A percentile compares a stretch with the other conserved stretches of the same genome.
Conservation (phyloP, 371 early-diverging fungal species). For the Rhizopus arrhizus region DNA sequence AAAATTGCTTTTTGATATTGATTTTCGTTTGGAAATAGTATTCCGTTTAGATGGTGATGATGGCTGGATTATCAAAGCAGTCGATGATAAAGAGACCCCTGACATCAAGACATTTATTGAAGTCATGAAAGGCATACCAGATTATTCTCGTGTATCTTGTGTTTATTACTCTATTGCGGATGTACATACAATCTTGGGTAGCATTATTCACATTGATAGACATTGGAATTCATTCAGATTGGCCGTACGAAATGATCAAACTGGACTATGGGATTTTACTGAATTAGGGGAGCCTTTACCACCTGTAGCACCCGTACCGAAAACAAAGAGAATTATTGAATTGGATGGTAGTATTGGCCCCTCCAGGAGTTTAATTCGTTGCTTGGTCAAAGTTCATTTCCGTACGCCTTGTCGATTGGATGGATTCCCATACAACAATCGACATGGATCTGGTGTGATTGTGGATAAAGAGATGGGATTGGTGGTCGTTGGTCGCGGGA, state of each 20-base stretch:
- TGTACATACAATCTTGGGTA: slow-evolving; percentile 72
- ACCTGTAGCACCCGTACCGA: slow-evolving; percentile 58
- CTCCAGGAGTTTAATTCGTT: slow-evolving; percentile 61
- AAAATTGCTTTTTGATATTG: neutral
- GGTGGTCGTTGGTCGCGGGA: slow-evolving; percentile 70
- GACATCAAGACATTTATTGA: slow-evolving; percentile 75
- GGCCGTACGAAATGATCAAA: slow-evolving; percentile 75
- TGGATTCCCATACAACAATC: slow-evolving; percentile 67
- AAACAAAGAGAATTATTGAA: slow-evolving; percentile 58
- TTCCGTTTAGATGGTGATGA: slow-evolving; percentile 79
- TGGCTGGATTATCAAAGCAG: slow-evolving; percentile 78
- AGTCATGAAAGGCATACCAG: slow-evolving; percentile 76
- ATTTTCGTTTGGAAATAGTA: slow-evolving; percentile 37
- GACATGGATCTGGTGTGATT: slow-evolving; percentile 75
- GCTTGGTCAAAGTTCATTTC: slow-evolving; percentile 66
- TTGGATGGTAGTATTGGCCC: slow-evolving; percentile 61
- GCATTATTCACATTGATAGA: slow-evolving; percentile 75
- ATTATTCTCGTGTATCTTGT: slow-evolving; percentile 75
- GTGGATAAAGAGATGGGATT: slow-evolving; percentile 73
- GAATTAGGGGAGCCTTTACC: slow-evolving; percentile 50
- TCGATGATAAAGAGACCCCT: slow-evolving; percentile 75
- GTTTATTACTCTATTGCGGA: slow-evolving; percentile 82
- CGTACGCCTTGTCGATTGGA: slow-evolving; percentile 70
- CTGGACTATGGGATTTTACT: slow-evolving; percentile 81
- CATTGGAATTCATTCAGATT: slow-evolving; percentile 82